Evolutionary conservation across 176 grass and related monocot species (phyloP), one percentile per base, ranked within the genome.

Genomic region (Zizania latifolia): DNA sequence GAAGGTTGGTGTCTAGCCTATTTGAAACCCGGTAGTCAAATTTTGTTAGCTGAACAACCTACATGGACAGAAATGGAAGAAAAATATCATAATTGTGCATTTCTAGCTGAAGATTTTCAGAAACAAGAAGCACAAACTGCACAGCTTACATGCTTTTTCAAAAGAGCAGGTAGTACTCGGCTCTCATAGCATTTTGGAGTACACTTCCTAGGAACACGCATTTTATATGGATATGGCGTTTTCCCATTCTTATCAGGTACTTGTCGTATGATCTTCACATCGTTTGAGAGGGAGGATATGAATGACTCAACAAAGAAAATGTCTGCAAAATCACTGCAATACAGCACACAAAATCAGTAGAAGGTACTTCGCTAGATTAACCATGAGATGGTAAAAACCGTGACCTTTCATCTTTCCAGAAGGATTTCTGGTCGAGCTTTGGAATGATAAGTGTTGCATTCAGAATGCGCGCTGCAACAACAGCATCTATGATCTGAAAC

Each of bases 201-300:
- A 68, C 96, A 95, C 85, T 94, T 94, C 78, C 96, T 94, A 44
- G 96, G 89, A 57, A 95, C 83, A 71, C 96, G 96, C 84, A 99
- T 99, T 8, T 79, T 89, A 70, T 99, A 90, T 15, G 96, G 96
- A 59, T 39, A 64, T 41, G 27, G 75, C 5, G 34, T 21, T 56
- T 94, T 88, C 46, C 87, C 89, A 70, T 78, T 86, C 62, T 31
- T 90, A 37, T 79, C 81, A n/a, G 87, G 96, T 27, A 99, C 45
- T 82, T 92, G 41, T 51, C 80, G 77, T 84, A 94, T 68, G 55
- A 99, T 88, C 76, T 86, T 99, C 32, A 99, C 86, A 80, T 99
- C 96, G 8, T 83, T 84, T 41, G 83, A 56, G 56, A 99, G 96
- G 5, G 82, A 92, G 8, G 84, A 90, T 83, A 94, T 92, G 84